These are phyloP conservation scores for Penicillium antarcticum DNA, from an alignment of 495 filamentous ascomycete genomes.

Conservation along the genomic window DNA sequence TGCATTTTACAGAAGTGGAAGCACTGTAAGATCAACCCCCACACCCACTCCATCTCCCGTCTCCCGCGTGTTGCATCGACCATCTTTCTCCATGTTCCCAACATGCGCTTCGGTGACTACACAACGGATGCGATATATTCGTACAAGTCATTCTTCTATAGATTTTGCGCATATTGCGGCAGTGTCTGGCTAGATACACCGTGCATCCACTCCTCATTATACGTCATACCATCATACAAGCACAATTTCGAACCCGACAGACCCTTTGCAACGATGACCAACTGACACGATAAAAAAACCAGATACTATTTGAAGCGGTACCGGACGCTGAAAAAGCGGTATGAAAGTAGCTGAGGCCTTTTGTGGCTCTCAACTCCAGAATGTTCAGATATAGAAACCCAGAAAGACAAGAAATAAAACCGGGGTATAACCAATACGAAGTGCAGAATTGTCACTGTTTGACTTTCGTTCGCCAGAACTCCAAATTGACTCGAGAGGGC, in stretches of 20 bases:
- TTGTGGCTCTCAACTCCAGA: conserved; percentile 5
- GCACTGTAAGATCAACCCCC: conserved; percentile 64
- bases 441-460: conserved; percentile 35
- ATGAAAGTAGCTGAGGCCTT: conserved; percentile 49
- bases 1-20: conserved; percentile 65
- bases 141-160: conserved; percentile 16
- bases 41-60: neutral
- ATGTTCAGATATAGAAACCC: conserved; percentile 10
- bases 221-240: conserved; percentile 31
- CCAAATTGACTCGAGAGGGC: conserved; percentile 16
- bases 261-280: conserved; percentile 3
- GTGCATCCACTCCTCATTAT: conserved; percentile 20
- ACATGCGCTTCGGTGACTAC: neutral
- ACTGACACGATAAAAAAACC: conserved; percentile 15
- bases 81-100: neutral
- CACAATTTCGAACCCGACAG: conserved; percentile 9
- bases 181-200: conserved; percentile 9
- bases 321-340: conserved; percentile 79
- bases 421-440: conserved; percentile 47
- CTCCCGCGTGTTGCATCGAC: neutral
- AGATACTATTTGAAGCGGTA: conserved; percentile 97
- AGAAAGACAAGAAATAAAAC: conserved; percentile 27
- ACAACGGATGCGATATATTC: neutral
- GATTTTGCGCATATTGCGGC: conserved; percentile 6
- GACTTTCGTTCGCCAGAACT: conserved; percentile 24